Conservation (phyloP, 257 asterid species). For the Fraxinus americana region DNA sequence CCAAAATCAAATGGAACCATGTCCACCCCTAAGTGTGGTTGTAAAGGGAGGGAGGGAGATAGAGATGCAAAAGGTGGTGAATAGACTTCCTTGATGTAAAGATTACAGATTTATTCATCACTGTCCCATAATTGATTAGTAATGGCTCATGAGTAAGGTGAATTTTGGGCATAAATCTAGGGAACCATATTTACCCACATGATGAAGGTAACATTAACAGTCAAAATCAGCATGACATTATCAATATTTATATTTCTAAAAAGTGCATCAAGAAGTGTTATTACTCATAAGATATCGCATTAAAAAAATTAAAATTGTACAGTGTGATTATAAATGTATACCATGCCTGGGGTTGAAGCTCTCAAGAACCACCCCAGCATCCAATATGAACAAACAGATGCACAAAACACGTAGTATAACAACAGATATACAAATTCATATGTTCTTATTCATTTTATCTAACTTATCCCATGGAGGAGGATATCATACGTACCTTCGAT, state of each 20-base stretch:
- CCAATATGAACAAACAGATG: not conserved
- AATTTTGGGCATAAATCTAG: not conserved
- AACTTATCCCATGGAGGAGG: not conserved
- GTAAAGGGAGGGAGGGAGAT: not conserved
- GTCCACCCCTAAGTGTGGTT: too few relatives aligned
- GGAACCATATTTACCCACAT: not conserved
- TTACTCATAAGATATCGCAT: too few relatives aligned
- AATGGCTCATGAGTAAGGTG: not conserved
- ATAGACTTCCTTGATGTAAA: not conserved
- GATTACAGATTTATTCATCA: not conserved
- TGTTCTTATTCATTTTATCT: not conserved
- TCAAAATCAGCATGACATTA: not conserved
- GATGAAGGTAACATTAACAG: not conserved
- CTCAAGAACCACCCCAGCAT: not conserved
- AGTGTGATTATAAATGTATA: too few relatives aligned
- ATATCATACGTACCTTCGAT: conserved; percentile 40
- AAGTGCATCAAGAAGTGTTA: not conserved
- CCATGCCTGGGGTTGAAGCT: too few relatives aligned
- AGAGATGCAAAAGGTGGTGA: not conserved
- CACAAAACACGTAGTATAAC: not conserved
- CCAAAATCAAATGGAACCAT: too few relatives aligned
- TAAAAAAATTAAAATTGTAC: too few relatives aligned
- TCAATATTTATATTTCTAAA: not conserved
- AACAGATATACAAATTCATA: not conserved
- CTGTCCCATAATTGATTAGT: not conserved